Conservation (phyloP, 805 yeast genomes). For the Yarrowia porcina region DNA sequence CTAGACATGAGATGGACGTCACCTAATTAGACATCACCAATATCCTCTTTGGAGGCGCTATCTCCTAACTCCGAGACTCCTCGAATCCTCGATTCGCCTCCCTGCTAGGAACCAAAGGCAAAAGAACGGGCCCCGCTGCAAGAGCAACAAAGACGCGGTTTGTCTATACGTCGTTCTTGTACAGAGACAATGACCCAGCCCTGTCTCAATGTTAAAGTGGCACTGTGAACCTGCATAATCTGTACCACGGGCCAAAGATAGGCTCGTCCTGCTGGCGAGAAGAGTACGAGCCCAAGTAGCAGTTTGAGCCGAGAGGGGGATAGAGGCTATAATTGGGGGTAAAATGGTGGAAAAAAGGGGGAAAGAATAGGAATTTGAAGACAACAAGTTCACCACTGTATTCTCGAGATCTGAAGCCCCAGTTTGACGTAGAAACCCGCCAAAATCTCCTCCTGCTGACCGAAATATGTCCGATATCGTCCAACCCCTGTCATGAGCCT, state of each 20-base stretch:
- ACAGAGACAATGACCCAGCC: slow-evolving; percentile 9
- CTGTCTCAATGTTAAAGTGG: slow-evolving; percentile 2
- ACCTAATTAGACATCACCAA: too few relatives aligned
- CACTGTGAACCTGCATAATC: slow-evolving; percentile 14
- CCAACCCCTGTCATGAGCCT: slow-evolving; percentile 4
- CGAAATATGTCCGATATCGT: background rate
- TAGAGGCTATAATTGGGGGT: background rate
- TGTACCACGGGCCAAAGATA: background rate
- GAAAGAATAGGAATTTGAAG: too few relatives aligned
- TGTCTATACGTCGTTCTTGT: background rate
- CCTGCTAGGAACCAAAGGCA: background rate
- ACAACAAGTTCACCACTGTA: too few relatives aligned
- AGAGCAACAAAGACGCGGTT: background rate
- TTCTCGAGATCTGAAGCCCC: too few relatives aligned
- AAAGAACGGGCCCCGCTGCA: background rate
- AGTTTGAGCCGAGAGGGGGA: slow-evolving; percentile 6
- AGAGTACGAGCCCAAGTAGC: background rate
- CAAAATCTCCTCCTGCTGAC: too few relatives aligned
- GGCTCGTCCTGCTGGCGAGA: background rate
- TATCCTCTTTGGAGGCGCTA: too few relatives aligned
- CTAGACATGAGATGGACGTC: too few relatives aligned
- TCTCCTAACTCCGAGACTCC: too few relatives aligned
- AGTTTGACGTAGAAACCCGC: too few relatives aligned
- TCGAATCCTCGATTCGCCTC: too few relatives aligned
- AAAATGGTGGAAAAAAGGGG: background rate